phyloP scores from a whole-genome alignment of 2,329 filamentous ascomycete genomes.

The Penicillium sp. region DNA sequence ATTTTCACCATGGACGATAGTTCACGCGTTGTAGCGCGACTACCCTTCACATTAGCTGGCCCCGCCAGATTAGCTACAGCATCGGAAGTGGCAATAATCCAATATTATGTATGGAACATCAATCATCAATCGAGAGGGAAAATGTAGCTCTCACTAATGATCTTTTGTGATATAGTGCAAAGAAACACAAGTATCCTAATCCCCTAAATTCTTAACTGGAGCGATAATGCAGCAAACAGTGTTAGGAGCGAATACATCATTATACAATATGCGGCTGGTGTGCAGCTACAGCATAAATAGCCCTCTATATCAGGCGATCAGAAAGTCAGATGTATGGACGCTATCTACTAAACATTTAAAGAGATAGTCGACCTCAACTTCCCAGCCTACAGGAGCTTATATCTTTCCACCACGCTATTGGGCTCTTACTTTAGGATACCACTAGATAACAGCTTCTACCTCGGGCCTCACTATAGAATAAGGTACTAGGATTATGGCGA shows the following conservation, averaged over 20 bases:
- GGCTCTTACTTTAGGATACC: constrained; percentile 10
- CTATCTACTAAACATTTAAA: constrained; percentile 5
- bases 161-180: neutral
- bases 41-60: constrained; percentile 42
- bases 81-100: constrained; percentile 51
- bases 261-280: constrained; percentile 7
- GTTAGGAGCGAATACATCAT: constrained; percentile 14
- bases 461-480: constrained; percentile 31
- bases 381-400: constrained; percentile 38
- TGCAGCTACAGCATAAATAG: constrained; percentile 4
- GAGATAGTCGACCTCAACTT: constrained; percentile 27
- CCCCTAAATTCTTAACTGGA: constrained; percentile 11
- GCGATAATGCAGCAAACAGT: constrained; percentile 5
- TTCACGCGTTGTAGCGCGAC: constrained; percentile 40
- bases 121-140: neutral
- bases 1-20: constrained; percentile 44
- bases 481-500: constrained; percentile 26
- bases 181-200: constrained; percentile 6
- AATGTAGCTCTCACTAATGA: neutral
- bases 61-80: constrained; percentile 39
- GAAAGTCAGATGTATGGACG: constrained; percentile 5
- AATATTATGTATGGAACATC: constrained; percentile 36
- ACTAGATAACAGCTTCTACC: constrained; percentile 29
- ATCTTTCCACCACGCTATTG: constrained; percentile 29
- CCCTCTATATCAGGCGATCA: constrained; percentile 2